phyloP scores from a whole-genome alignment of 345 rosid species.

The Gossypium turneri region DNA sequence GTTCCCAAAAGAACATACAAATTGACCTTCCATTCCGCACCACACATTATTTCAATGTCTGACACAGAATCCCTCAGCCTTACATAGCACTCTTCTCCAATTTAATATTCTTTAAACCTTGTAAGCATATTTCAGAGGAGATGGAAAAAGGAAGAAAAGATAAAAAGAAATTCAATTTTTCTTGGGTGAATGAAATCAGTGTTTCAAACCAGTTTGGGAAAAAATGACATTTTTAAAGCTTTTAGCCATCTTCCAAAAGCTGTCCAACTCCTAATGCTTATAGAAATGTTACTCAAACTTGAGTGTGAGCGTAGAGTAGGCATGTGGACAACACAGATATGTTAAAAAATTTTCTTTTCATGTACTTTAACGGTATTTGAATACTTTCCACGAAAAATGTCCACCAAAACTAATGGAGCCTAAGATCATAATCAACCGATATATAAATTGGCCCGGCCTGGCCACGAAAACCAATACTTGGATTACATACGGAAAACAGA shows the following conservation, averaged over 20 bases:
- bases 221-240: background rate
- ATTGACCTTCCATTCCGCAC: background rate
- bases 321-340: too few relatives aligned
- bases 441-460: too few relatives aligned
- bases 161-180: background rate
- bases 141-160: background rate
- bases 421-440: background rate
- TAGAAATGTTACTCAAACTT: background rate
- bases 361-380: too few relatives aligned
- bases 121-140: background rate
- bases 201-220: background rate
- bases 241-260: background rate
- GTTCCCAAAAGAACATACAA: background rate
- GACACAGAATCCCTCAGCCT: background rate
- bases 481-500: background rate
- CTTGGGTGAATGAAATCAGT: background rate
- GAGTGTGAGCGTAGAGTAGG: too few relatives aligned
- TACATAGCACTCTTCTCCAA: background rate
- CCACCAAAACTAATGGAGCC: background rate
- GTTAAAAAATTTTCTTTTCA: too few relatives aligned
- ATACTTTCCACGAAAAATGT: background rate
- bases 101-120: background rate
- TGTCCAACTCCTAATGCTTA: background rate
- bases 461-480: background rate
- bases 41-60: background rate